Evolutionary conservation across 306 rosid species (phyloP).

Genomic region (Prunus padus): DNA sequence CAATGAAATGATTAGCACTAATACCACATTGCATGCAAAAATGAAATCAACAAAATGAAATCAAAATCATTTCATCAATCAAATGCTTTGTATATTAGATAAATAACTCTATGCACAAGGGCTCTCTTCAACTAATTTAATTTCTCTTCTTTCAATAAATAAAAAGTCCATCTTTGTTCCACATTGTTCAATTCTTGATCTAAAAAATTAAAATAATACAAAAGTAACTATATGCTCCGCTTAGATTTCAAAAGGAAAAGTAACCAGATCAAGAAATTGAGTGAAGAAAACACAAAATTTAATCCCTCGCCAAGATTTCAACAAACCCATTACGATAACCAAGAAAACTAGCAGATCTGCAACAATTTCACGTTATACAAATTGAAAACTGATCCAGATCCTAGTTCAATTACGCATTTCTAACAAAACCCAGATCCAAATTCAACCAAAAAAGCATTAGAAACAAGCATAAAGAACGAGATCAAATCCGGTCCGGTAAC

Average conservation of each 20-base stretch:
- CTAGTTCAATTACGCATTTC: background rate
- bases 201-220: no score
- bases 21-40: background rate
- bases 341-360: slow-evolving; percentile 16
- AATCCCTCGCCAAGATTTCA: background rate
- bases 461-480: background rate
- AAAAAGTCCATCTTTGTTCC: background rate
- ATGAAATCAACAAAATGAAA: background rate
- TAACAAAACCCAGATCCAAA: slow-evolving; percentile 19
- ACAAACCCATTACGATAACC: background rate
- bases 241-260: background rate
- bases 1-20: background rate
- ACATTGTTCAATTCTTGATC: background rate
- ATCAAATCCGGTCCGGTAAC: background rate
- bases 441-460: background rate
- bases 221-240: background rate
- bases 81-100: background rate
- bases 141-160: no score
- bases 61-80: background rate
- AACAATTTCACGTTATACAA: slow-evolving; percentile 1
- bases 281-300: background rate
- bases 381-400: background rate
- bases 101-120: no score
- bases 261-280: background rate
- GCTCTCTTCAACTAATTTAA: background rate